Percentiles rank a stretch among this genome's conserved stretches.
phyloP scores from a whole-genome alignment of 768 basidiomycete species.

The Rhizopogon vesiculosus region DNA sequence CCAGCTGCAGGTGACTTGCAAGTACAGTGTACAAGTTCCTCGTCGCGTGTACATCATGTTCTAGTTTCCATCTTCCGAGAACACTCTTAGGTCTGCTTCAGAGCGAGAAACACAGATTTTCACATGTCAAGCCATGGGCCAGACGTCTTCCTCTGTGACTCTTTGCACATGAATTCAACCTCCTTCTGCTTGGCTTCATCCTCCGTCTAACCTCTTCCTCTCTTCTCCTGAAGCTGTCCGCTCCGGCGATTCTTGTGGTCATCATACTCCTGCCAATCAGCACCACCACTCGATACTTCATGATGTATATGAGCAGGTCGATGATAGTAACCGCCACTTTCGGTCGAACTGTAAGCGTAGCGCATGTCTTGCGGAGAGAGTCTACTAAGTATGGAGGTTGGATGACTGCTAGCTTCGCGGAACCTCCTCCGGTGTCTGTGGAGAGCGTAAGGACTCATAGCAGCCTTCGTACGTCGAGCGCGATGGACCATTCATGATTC shows the following conservation, averaged over 20 bases:
- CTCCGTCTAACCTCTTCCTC: conserved; percentile 22
- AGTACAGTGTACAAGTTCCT: too few species aligned
- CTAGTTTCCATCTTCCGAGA: too few species aligned
- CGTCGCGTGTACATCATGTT: too few species aligned
- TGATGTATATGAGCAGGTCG: conserved; percentile 21
- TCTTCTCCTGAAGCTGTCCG: conserved; percentile 24
- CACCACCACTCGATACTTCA: conserved; percentile 28
- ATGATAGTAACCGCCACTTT: conserved; percentile 4
- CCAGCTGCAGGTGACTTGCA: too few species aligned
- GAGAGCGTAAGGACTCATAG: conserved; percentile 24
- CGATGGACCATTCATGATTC: conserved; percentile 5
- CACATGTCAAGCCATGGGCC: too few species aligned
- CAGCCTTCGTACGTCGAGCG: conserved; percentile 23
- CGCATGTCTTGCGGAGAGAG: conserved; percentile 29
- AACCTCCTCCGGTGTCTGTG: conserved; percentile 25
- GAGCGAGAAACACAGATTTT: too few species aligned
- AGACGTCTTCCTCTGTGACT: conserved; percentile 13
- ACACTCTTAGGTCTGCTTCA: too few species aligned
- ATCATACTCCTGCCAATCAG: conserved; percentile 25
- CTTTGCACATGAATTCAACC: conserved; percentile 15
- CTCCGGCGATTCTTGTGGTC: conserved; percentile 28
- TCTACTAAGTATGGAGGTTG: conserved; percentile 14
- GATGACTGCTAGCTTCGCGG: conserved; percentile 26
- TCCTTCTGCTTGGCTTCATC: conserved; percentile 13
- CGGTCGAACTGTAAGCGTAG: conserved; percentile 15